These are phyloP conservation scores for Zoysia japonica DNA, from an alignment of 176 grass and related monocot genomes.

Conservation along the genomic window DNA sequence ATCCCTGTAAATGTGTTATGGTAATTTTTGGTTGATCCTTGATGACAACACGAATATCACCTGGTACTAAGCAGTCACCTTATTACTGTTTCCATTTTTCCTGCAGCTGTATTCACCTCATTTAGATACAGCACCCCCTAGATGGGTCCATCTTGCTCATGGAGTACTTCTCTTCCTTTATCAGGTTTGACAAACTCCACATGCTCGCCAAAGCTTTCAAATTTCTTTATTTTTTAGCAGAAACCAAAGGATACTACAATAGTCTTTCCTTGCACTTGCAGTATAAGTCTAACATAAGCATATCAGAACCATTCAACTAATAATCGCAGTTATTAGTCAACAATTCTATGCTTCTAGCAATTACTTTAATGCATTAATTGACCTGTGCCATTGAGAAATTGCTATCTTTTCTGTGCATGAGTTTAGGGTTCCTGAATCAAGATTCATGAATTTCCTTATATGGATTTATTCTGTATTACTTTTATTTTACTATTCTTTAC, in stretches of 20 bases:
- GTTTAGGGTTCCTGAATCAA: background rate
- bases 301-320: background rate
- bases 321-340: background rate
- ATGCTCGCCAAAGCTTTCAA: background rate
- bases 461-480: constrained; percentile 14
- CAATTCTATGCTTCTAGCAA: constrained; percentile 14
- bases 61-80: background rate
- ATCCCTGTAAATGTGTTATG: background rate
- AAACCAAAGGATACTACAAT: background rate
- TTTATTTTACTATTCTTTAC: background rate
- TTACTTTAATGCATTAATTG: background rate
- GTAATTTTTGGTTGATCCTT: constrained; percentile 26
- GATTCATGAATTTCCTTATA: background rate
- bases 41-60: background rate
- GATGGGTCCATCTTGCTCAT: constrained; percentile 97
- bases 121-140: constrained; percentile 88
- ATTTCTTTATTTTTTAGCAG: background rate
- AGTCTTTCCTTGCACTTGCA: background rate
- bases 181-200: constrained; percentile 63
- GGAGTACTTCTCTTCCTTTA: constrained; percentile 95
- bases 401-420: constrained; percentile 11
- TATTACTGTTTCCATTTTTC: constrained; percentile 19
- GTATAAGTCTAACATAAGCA: background rate
- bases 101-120: constrained; percentile 85
- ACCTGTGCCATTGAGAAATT: background rate